phyloP scores from a whole-genome alignment of 768 basidiomycete genomes.

The Boletus pseudopeckii region DNA sequence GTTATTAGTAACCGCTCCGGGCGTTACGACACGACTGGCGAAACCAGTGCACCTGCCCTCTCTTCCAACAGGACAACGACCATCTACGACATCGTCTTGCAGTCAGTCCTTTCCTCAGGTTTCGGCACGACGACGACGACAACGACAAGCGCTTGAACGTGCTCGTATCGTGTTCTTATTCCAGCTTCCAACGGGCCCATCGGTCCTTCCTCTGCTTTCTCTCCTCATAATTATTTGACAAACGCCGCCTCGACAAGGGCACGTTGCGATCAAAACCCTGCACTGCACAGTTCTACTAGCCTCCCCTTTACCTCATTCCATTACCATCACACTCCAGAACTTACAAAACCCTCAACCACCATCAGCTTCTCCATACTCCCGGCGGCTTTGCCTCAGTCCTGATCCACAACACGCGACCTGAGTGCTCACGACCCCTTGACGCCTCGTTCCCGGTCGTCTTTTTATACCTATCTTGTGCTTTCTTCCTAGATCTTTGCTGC shows the following conservation, averaged over 20 bases:
- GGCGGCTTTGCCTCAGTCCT: conserved; percentile 27
- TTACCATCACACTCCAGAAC: conserved; percentile 32
- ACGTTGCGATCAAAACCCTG: conserved; percentile 80
- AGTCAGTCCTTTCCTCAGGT: conserved; percentile 7
- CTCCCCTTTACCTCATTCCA: conserved; percentile 60
- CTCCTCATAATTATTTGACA: conserved; percentile 39
- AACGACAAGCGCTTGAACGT: conserved; percentile 12
- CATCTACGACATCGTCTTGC: conserved; percentile 9
- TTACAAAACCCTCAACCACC: conserved; percentile 37
- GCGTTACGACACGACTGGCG: conserved; percentile 31
- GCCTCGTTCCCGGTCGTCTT: conserved; percentile 40
- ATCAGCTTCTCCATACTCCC: conserved; percentile 27
- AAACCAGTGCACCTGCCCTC: conserved; percentile 31
- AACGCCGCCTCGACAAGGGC: conserved; percentile 57
- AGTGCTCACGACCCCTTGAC: conserved; percentile 57
- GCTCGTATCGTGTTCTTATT: conserved; percentile 23
- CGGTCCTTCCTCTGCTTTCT: conserved; percentile 19
- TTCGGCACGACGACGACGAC: conserved; percentile 10
- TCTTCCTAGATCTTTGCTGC: conserved; percentile 38
- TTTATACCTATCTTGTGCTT: conserved; percentile 55
- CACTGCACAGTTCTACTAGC: conserved; percentile 43
- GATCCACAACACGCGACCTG: conserved; percentile 39
- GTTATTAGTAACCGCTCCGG: conserved; percentile 28
- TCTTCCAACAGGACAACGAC: conserved; percentile 22
- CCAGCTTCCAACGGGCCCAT: conserved; percentile 13